phyloP scores from a whole-genome alignment of 2,329 filamentous ascomycete genomes.

The Trichoderma atroviride region DNA sequence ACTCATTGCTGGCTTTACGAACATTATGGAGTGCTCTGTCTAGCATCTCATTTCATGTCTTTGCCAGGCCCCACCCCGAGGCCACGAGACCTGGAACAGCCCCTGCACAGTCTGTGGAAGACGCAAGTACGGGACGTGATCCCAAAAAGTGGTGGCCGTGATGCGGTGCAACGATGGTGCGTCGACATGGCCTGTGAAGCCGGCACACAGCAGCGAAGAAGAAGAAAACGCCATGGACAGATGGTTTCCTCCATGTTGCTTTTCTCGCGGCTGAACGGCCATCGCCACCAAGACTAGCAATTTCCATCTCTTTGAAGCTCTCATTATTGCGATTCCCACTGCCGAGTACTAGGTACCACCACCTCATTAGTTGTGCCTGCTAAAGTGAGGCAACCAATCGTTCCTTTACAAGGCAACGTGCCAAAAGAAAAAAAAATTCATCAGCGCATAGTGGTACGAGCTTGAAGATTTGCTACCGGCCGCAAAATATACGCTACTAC shows the following conservation, averaged over 20 bases:
- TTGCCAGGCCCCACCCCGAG: conserved; percentile 14
- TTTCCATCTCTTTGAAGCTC: background rate
- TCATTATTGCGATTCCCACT: background rate
- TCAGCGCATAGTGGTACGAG: conserved; percentile 5
- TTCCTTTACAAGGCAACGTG: background rate
- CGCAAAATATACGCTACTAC: background rate
- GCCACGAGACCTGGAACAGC: conserved; percentile 23
- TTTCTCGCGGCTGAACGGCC: background rate
- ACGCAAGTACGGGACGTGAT: conserved; percentile 15
- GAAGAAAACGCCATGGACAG: background rate
- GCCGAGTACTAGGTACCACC: background rate
- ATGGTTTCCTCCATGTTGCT: background rate
- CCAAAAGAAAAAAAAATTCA: background rate
- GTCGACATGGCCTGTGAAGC: background rate
- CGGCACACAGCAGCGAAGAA: background rate
- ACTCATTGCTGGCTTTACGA: background rate
- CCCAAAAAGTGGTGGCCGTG: conserved; percentile 2
- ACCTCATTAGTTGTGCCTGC: background rate
- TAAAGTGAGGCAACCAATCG: background rate
- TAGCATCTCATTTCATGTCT: conserved; percentile 6
- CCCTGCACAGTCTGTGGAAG: conserved; percentile 3
- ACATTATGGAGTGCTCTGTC: conserved; percentile 11
- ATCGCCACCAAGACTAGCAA: background rate
- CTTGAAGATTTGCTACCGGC: background rate
- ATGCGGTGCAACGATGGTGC: conserved; percentile 14